Evolutionary conservation across 139 green algal genomes (phyloP).

Genomic region (Picochlorum costavermella): DNA sequence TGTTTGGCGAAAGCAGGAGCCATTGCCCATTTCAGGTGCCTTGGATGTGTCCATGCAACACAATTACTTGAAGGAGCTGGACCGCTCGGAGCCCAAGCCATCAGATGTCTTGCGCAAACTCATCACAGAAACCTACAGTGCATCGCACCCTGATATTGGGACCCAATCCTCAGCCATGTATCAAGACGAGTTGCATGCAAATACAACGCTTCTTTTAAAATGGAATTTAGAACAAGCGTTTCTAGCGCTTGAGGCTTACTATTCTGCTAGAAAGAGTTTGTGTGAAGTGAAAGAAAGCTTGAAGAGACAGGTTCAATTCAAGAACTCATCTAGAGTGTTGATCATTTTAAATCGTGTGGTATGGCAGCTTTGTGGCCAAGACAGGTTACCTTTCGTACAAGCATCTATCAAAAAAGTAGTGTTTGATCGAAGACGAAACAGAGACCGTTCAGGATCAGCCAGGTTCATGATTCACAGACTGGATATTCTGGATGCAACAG

Average conservation of each 20-base stretch:
- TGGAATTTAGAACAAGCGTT: constrained; percentile 40
- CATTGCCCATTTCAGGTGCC: not conserved
- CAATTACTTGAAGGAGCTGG: too few relatives aligned
- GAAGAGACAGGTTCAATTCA: constrained; percentile 11
- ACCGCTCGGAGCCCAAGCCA: too few relatives aligned
- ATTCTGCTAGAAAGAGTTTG: constrained; percentile 14
- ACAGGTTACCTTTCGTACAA: constrained; percentile 26
- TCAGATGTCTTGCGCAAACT: too few relatives aligned
- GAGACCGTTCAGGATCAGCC: constrained; percentile 34
- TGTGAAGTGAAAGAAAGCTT: constrained; percentile 17
- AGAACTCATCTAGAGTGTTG: constrained; percentile 26
- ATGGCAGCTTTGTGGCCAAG: constrained; percentile 37
- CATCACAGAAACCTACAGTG: too few relatives aligned
- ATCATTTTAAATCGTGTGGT: constrained; percentile 36
- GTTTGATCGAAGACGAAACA: constrained; percentile 30
- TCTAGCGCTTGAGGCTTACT: constrained; percentile 10
- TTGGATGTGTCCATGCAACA: too few relatives aligned
- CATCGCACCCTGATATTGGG: too few relatives aligned
- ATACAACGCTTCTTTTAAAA: constrained; percentile 26
- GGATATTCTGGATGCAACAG: constrained; percentile 29
- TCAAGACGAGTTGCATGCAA: too few relatives aligned
- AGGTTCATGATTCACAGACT: constrained; percentile 41
- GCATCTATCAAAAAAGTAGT: constrained; percentile 20
- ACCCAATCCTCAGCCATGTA: too few relatives aligned
- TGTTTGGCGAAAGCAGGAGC: not conserved